phyloP scores from a whole-genome alignment of 306 rosid species.

The Cucumis hystrix region DNA sequence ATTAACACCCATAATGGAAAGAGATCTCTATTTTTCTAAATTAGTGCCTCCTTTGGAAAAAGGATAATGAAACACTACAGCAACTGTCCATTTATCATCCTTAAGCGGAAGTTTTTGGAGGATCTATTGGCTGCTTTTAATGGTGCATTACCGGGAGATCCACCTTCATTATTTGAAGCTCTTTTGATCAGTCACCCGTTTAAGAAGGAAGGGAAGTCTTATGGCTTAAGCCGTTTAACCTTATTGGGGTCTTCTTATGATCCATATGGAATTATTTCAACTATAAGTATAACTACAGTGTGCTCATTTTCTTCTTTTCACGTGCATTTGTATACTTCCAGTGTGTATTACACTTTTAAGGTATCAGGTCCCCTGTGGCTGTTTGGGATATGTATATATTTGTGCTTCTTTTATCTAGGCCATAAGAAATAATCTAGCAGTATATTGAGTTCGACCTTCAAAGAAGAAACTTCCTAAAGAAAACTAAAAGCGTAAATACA shows the following conservation, averaged over 20 bases:
- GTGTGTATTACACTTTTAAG: not conserved
- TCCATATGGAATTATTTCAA: not conserved
- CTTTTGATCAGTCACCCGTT: not conserved
- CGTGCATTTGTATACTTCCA: not conserved
- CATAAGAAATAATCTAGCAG: not conserved
- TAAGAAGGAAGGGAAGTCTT: not conserved
- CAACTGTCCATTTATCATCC: not conserved
- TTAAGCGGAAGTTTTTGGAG: not conserved
- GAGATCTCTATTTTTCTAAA: not conserved
- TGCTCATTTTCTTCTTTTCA: not conserved
- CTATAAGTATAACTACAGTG: not conserved
- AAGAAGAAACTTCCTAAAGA: not conserved
- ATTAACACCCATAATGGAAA: not conserved
- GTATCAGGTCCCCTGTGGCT: not conserved
- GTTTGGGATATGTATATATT: not conserved
- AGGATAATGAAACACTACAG: not conserved
- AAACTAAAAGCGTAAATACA: not conserved
- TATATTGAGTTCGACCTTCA: not conserved
- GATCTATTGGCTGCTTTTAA: not conserved
- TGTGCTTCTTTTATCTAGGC: not conserved
- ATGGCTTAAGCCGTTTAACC: not conserved
- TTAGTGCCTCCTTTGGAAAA: not conserved
- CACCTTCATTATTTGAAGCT: not conserved
- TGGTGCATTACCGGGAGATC: not conserved
- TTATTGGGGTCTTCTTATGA: not conserved